phyloP scores from a whole-genome alignment of 331 rosid species.

The Quercus lobata region DNA sequence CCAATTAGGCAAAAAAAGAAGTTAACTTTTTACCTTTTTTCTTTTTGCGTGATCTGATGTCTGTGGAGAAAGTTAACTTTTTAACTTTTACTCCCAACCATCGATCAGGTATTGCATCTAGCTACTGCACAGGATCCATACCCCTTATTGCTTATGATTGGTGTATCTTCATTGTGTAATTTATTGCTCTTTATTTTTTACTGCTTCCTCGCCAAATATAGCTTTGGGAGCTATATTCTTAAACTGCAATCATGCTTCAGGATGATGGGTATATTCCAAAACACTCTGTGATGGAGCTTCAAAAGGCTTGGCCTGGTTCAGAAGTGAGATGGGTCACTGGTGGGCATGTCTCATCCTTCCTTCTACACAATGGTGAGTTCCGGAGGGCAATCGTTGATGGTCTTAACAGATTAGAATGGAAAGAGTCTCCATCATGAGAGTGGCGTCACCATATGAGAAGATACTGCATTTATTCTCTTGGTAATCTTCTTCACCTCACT shows the following conservation, averaged over 20 bases:
- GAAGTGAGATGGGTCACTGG: constrained; percentile 99
- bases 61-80: no score
- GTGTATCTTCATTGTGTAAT: not conserved
- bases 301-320: constrained; percentile 95
- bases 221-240: not conserved
- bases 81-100: no score
- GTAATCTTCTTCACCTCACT: constrained; percentile 21
- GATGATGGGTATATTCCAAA: constrained; percentile 94
- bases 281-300: constrained; percentile 83
- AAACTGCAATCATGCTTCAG: constrained; percentile 32
- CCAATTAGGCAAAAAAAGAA: no score
- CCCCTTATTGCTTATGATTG: not conserved
- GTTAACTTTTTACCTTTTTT: no score
- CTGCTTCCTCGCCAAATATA: not conserved
- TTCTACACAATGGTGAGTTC: constrained; percentile 78
- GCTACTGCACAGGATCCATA: no score
- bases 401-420: constrained; percentile 75
- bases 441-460: not conserved
- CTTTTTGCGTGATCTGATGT: no score
- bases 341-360: constrained; percentile 92
- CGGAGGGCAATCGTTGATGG: constrained; percentile 83
- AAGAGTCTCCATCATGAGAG: constrained; percentile 53
- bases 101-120: no score
- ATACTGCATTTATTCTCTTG: constrained; percentile 1
- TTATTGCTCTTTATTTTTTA: not conserved